Evolutionary conservation across 1,139 yeast species (phyloP).

Genomic region (Geotrichum bryndzae): DNA sequence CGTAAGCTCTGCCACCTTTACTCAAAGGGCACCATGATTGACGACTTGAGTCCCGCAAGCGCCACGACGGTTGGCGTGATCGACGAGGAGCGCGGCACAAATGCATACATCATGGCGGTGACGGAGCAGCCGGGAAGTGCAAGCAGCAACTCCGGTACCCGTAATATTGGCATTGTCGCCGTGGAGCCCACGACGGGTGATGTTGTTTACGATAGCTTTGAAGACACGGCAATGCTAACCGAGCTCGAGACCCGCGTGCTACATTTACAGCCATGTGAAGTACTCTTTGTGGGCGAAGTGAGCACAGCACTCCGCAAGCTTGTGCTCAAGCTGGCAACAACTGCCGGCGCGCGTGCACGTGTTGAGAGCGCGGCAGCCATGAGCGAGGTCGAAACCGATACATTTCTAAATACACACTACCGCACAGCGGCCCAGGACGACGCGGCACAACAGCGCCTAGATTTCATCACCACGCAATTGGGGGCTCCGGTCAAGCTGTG

Average conservation of each 20-base stretch:
- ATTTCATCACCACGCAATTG: conserved; percentile 3
- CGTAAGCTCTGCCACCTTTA: conserved; percentile 67
- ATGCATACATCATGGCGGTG: conserved; percentile 17
- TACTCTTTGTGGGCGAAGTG: conserved; percentile 43
- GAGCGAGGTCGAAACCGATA: conserved; percentile 18
- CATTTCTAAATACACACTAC: conserved; percentile 8
- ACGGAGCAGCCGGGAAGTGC: conserved; percentile 1
- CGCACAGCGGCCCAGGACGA: background rate
- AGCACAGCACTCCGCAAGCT: conserved; percentile 35
- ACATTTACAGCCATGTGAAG: conserved; percentile 72
- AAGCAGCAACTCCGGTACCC: conserved; percentile 27
- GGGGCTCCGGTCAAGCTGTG: conserved; percentile 38
- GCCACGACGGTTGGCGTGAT: background rate
- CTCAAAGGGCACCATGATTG: conserved; percentile 80
- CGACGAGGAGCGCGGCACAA: conserved; percentile 22
- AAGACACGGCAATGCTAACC: conserved; percentile 47
- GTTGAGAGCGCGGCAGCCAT: conserved; percentile 17
- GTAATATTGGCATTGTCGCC: conserved; percentile 48
- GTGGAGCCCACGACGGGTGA: conserved; percentile 78
- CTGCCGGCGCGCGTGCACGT: conserved; percentile 5
- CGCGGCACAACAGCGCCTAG: conserved; percentile 1
- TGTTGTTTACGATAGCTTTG: conserved; percentile 61
- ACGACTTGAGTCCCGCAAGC: conserved; percentile 36
- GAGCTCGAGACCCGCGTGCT: conserved; percentile 68
- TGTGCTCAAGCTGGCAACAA: conserved; percentile 20